Evolutionary conservation across 768 basidiomycete species (phyloP), one percentile per base, ranked within the genome.

Genomic region (Candolleomyces eurysporus): DNA sequence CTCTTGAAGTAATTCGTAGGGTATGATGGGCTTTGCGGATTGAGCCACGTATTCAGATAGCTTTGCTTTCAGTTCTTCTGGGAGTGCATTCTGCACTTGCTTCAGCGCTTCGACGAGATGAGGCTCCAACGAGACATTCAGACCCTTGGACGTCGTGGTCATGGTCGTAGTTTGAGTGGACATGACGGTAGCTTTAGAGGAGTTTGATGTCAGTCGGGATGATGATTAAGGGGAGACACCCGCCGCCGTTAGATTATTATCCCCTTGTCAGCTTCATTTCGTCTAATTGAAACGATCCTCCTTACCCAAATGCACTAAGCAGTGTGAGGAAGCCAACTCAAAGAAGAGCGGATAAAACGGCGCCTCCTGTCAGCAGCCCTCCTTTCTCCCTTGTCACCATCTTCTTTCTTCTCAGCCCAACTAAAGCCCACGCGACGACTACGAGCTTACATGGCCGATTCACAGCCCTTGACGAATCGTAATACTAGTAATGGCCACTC

Each of bases 101-200:
- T 67, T 68, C 22, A 93, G 76, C 54, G 69, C 63, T 31, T 82
- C 77, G 17, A 76, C 61, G 26, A 92, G 82, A 72, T 91, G 89
- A 0, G 78, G 71, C 65, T 91, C 88, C 48, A 92, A 74, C 4
- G 91, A 92, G 50, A 92, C 75, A 63, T 85, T 85, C 57, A 67
- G 63, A 48, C 65, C 67, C 60, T 40, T 57, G 56, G 64, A 51
- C 63, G 58, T 63, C 66, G 68, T 67, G 60, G 63, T 19, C 64
- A 67, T 65, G 61, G 65, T 62, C n/a, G 49, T 45, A 7, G 60
- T 45, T 59, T 65, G 63, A 64, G 51, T 61, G 48, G 43, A 63
- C 50, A 62, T 63, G 60, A 56, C 60, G 31, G 58, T 65, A 62
- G 62, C 48, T 58, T 46, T 49, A n/a, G 42, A 46, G 45, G 19